Evolutionary conservation across 179 eudicot genomes (phyloP).

Genomic region (Beta corolliflora): DNA sequence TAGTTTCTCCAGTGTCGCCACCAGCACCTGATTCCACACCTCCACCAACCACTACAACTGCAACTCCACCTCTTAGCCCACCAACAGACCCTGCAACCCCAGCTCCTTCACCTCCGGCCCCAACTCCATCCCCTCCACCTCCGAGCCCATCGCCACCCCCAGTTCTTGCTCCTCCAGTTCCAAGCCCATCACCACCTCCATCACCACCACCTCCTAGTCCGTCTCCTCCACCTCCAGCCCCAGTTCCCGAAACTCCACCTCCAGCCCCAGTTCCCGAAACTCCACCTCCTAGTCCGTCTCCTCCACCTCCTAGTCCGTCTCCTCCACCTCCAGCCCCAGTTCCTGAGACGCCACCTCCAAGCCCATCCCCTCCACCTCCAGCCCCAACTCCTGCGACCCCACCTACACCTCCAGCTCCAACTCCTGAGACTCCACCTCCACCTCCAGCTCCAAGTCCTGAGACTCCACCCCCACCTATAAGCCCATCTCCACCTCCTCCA

Average conservation of each 20-base stretch:
- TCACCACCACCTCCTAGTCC: slow-evolving; percentile 15
- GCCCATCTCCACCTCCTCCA: slow-evolving; percentile 3
- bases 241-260: neutral
- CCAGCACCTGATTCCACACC: neutral
- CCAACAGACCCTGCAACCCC: neutral
- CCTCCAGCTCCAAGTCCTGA: slow-evolving; percentile 1
- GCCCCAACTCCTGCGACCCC: slow-evolving; percentile 11
- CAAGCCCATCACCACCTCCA: neutral
- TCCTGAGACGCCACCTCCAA: slow-evolving; percentile 16
- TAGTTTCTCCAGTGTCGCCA: slow-evolving; percentile 12
- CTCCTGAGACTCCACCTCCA: neutral
- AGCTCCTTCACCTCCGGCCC: slow-evolving; percentile 13
- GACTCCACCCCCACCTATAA: neutral
- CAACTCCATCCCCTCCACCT: slow-evolving; percentile 13
- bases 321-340: slow-evolving; percentile 7
- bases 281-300: slow-evolving; percentile 17
- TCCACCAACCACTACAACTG: neutral
- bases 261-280: neutral
- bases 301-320: slow-evolving; percentile 10
- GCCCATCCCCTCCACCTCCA: slow-evolving; percentile 17
- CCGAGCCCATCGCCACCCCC: slow-evolving; percentile 15
- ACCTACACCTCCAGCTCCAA: slow-evolving; percentile 14
- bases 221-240: neutral
- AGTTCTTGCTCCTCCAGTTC: neutral
- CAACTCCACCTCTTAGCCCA: neutral